A percentile compares a stretch with the other conserved stretches of the same genome.
Conservation (phyloP, 176 grass and related monocot genomes). For the Bolboschoenus planiculmis region DNA sequence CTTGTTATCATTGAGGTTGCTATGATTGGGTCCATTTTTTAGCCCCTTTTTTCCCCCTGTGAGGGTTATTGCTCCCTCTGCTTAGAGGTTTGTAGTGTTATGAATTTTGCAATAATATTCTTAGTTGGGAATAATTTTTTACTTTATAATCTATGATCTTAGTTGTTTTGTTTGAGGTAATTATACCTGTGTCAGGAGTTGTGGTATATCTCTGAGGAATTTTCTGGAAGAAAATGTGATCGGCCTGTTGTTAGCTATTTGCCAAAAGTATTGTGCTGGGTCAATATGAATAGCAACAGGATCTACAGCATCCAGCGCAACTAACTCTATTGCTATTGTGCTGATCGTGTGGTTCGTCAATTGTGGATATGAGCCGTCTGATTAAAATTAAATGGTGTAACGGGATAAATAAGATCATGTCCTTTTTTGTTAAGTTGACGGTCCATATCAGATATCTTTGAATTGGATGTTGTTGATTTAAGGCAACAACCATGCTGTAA, state of each 20-base stretch:
- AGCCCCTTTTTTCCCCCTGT: background rate
- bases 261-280: too few species aligned
- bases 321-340: background rate
- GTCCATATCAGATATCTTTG: background rate
- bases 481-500: background rate
- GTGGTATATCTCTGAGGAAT: background rate
- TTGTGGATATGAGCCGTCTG: background rate
- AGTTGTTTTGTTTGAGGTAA: background rate
- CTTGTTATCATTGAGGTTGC: background rate
- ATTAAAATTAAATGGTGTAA: background rate
- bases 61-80: background rate
- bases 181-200: background rate
- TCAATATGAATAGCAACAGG: too few species aligned
- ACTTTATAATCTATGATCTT: background rate
- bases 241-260: background rate
- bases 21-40: background rate
- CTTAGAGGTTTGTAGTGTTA: background rate
- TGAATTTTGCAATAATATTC: constrained; percentile 14
- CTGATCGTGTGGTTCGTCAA: background rate
- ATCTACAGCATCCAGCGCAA: background rate
- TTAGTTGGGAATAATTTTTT: background rate
- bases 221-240: background rate
- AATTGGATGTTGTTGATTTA: background rate
- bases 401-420: background rate
- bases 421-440: background rate